A percentile compares a stretch with the other conserved stretches of the same genome.
These are phyloP conservation scores for Rhynchospora pubera DNA, from an alignment of 176 grass and related monocot genomes.

Conservation along the genomic window DNA sequence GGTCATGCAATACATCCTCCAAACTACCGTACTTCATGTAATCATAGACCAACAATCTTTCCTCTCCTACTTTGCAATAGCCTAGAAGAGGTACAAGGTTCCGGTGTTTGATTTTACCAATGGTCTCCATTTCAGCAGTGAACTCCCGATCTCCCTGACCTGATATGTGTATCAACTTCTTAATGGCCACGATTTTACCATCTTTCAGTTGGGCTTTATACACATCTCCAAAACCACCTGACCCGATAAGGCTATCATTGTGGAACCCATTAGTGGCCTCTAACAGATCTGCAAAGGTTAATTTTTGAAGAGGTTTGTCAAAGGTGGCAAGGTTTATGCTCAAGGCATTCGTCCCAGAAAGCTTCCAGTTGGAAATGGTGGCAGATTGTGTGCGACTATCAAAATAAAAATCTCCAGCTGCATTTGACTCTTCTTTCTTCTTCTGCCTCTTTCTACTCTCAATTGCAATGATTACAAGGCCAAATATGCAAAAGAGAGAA, in stretches of 20 bases:
- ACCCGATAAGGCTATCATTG: constrained; percentile 52
- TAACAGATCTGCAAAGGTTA: constrained; percentile 70
- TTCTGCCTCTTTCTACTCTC: constrained; percentile 61
- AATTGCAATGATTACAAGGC: constrained; percentile 51
- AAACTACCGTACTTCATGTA: constrained; percentile 92
- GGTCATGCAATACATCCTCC: constrained; percentile 78
- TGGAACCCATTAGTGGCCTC: constrained; percentile 86
- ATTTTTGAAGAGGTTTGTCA: constrained; percentile 69
- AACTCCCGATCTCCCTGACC: constrained; percentile 96
- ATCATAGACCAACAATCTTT: constrained; percentile 81
- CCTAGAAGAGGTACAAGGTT: constrained; percentile 86
- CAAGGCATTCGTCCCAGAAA: constrained; percentile 71
- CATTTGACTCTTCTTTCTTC: constrained; percentile 46
- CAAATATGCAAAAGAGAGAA: constrained; percentile 71
- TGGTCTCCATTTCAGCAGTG: constrained; percentile 96
- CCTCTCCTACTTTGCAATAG: constrained; percentile 85
- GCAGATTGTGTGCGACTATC: constrained; percentile 73
- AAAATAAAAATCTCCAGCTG: constrained; percentile 57
- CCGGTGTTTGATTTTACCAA: constrained; percentile 92
- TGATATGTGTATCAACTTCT: constrained; percentile 88
- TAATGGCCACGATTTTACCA: constrained; percentile 71
- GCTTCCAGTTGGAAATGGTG: constrained; percentile 68
- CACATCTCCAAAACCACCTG: constrained; percentile 89
- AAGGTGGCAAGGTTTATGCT: constrained; percentile 69
- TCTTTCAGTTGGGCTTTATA: constrained; percentile 90